Evolutionary conservation across 495 filamentous ascomycete species (phyloP).

Genomic region (Xylona heveae): DNA sequence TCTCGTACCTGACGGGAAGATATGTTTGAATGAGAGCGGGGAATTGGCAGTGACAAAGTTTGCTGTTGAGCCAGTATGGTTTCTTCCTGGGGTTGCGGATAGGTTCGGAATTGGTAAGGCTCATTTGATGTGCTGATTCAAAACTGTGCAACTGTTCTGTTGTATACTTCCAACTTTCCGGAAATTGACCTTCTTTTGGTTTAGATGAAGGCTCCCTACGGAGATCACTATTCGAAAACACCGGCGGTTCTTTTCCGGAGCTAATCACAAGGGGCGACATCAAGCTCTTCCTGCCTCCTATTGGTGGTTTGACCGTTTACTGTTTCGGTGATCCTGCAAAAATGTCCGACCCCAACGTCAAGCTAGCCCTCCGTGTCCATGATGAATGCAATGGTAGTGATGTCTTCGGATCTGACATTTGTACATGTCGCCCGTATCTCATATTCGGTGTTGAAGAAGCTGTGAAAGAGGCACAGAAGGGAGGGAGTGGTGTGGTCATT

Average conservation of each 20-base stretch:
- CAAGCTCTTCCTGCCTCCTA: constrained; percentile 89
- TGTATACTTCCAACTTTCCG: no score
- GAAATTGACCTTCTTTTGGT: neutral
- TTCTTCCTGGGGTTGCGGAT: constrained; percentile 36
- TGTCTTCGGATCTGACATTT: constrained; percentile 97
- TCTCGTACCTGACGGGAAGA: constrained; percentile 71
- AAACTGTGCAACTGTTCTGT: neutral
- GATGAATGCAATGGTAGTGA: constrained; percentile 95
- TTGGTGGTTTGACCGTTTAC: constrained; percentile 91
- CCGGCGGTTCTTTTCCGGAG: constrained; percentile 23
- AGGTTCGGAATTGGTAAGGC: constrained; percentile 66
- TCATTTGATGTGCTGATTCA: neutral
- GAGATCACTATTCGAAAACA: constrained; percentile 80
- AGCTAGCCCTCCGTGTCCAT: constrained; percentile 76
- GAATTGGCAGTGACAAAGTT: constrained; percentile 94
- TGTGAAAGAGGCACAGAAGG: constrained; percentile 87
- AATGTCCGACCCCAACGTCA: constrained; percentile 71
- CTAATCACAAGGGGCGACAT: constrained; percentile 84
- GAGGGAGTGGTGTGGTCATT: constrained; percentile 89
- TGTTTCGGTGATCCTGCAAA: constrained; percentile 89
- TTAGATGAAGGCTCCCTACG: constrained; percentile 70
- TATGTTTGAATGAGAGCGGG: constrained; percentile 62
- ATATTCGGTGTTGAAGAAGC: constrained; percentile 95
- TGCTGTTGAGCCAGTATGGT: constrained; percentile 62
- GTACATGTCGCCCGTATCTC: constrained; percentile 90